Evolutionary conservation across 352 stramenopile genomes (phyloP).

Genomic region (Pythium brassicae): DNA sequence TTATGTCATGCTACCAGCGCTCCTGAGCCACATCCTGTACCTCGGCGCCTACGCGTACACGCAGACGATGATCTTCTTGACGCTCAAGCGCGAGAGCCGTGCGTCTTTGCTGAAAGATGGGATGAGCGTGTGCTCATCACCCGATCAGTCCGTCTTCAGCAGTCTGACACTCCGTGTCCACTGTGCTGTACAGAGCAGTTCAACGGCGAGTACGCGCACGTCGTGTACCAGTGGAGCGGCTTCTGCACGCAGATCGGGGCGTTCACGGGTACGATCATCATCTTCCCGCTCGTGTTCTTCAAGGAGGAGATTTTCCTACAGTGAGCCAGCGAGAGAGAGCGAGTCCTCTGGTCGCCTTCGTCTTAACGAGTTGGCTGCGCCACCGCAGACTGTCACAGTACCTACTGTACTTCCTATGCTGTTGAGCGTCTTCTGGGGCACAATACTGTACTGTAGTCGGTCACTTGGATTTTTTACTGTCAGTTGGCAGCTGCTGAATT

Average conservation of each 20-base stretch:
- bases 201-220: constrained; percentile 27
- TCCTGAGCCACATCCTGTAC: constrained; percentile 47
- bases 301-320: constrained; percentile 39
- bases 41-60: constrained; percentile 60
- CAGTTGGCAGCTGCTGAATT: too few species aligned
- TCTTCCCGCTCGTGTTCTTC: constrained; percentile 69
- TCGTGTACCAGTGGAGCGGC: constrained; percentile 69
- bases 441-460: too few species aligned
- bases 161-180: too few species aligned
- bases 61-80: constrained; percentile 73
- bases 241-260: constrained; percentile 61
- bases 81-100: constrained; percentile 52
- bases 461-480: too few species aligned
- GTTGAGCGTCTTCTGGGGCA: too few species aligned
- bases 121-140: too few species aligned
- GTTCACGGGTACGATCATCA: constrained; percentile 48
- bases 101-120: too few species aligned
- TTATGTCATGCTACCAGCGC: constrained; percentile 18
- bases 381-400: too few species aligned
- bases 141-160: background rate
- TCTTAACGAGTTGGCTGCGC: too few species aligned
- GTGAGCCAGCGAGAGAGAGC: background rate
- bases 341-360: too few species aligned
- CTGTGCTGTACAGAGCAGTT: constrained; percentile 17
- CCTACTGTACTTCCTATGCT: too few species aligned